Base-by-base conservation (phyloP, 2,329 filamentous ascomycete species). In the Arthrobotrys entomopaga region DNA sequence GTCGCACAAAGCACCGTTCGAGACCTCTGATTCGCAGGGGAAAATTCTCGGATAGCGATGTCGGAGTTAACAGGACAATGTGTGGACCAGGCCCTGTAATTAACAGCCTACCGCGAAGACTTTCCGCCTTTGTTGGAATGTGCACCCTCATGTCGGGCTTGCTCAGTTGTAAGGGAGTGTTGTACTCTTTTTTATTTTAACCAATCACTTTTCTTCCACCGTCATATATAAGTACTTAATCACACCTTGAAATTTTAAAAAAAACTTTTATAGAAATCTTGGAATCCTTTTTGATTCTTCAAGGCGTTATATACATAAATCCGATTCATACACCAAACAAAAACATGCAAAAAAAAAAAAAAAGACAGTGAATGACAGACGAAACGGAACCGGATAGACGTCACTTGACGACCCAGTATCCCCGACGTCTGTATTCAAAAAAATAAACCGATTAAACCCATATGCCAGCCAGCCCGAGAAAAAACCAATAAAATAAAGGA, bases 241-340 rank as follows among this genome's bases (percentile, higher is more conserved):
- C 10, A 50, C 16, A 20, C n/a, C 1, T 34, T 3, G 11, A 46
- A n/a, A 1, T n/a, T 46, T 13, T 46, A 46, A 13, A 15, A n/a
- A 13, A 46, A 10, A 13, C 42, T 43, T 49, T 2, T 48, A 29
- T 61, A 34, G 22, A 56, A n/a, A 50, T 20, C 20, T 40, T 20
- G 38, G 29, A 24, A 11, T 46, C n/a, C 22, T 16, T 61, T n/a
- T 50, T 10, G 10, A 61, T 29, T 26, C 24, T 19, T 61, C 13
- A 46, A n/a, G 26, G 42, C 29, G 29, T 50, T 61, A 59, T 50
- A 56, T 69, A 59, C 43, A 49, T 29, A 38, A 60, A 60, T 7
- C 40, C 48, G 19, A 58, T 42, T 29, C 46, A 48, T 8, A 48
- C 19, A 48, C 40, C 26, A 59, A 29, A 48, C 19, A 42, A 46